These are phyloP conservation scores for Arthrobotrys conoides DNA, from an alignment of 2,329 filamentous ascomycete genomes.

Conservation along the genomic window DNA sequence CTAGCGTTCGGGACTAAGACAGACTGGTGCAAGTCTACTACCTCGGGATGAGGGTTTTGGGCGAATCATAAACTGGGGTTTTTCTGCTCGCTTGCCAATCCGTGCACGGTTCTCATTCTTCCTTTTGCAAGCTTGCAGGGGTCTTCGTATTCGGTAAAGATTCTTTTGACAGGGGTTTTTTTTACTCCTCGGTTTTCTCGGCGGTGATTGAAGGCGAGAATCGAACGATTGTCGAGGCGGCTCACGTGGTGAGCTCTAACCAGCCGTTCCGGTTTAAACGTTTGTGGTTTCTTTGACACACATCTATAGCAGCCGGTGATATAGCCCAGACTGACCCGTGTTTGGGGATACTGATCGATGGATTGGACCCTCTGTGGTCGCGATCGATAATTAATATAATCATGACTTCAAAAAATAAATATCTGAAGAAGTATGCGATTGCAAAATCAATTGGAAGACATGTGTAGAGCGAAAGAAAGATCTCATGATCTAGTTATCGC, in stretches of 20 bases:
- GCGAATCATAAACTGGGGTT: slow-evolving; percentile 42
- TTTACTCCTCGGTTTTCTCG: background rate
- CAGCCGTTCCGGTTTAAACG: slow-evolving; percentile 40
- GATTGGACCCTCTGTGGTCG: background rate
- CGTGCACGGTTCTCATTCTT: slow-evolving; percentile 42
- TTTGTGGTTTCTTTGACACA: slow-evolving; percentile 39
- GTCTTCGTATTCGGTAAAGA: slow-evolving; percentile 59
- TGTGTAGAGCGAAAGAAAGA: background rate
- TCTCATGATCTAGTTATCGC: slow-evolving; percentile 14
- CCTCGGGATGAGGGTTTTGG: slow-evolving; percentile 36
- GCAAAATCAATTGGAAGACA: background rate
- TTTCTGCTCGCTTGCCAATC: slow-evolving; percentile 54
- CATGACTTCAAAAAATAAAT: background rate
- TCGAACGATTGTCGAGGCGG: slow-evolving; percentile 42
- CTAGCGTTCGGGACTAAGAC: slow-evolving; percentile 48
- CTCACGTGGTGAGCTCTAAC: slow-evolving; percentile 54
- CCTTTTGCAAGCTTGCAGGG: background rate
- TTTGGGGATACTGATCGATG: background rate
- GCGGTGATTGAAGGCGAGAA: slow-evolving; percentile 31
- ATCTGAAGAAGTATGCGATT: background rate
- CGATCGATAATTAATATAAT: background rate
- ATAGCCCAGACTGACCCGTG: slow-evolving; percentile 25
- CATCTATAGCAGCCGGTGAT: slow-evolving; percentile 30
- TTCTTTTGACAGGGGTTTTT: slow-evolving; percentile 30
- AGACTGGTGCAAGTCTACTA: slow-evolving; percentile 35